phyloP scores from a whole-genome alignment of 2,329 filamentous ascomycete species.

The Aspergillus novofumigatus region DNA sequence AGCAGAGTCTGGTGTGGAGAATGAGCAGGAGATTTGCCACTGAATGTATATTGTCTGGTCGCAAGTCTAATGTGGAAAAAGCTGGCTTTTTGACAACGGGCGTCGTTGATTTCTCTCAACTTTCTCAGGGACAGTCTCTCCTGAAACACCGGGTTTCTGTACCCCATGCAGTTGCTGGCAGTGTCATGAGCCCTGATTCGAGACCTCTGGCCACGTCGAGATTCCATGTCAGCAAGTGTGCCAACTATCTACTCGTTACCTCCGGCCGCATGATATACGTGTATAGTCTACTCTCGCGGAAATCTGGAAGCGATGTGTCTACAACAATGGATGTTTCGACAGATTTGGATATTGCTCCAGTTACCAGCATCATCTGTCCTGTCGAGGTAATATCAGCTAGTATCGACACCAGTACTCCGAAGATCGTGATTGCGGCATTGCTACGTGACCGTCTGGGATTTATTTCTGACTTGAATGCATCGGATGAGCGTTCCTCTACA shows the following conservation, averaged over 20 bases:
- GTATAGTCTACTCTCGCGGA: conserved; percentile 43
- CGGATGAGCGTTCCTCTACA: background rate
- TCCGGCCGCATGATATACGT: conserved; percentile 54
- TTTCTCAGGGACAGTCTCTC: conserved; percentile 15
- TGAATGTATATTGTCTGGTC: conserved; percentile 45
- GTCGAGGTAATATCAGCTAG: conserved; percentile 55
- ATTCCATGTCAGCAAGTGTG: conserved; percentile 56
- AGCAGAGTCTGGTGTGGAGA: conserved; percentile 33
- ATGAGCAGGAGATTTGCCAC: conserved; percentile 48
- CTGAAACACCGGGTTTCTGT: conserved; percentile 6
- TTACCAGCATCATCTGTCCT: conserved; percentile 55
- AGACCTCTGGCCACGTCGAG: conserved; percentile 23
- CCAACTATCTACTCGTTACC: conserved; percentile 54
- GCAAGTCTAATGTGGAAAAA: conserved; percentile 26
- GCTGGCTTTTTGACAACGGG: conserved; percentile 38
- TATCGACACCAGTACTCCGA: conserved; percentile 58
- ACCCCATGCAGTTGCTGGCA: conserved; percentile 18
- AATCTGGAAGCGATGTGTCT: conserved; percentile 7
- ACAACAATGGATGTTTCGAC: conserved; percentile 22
- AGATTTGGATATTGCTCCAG: conserved; percentile 37
- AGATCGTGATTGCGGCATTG: conserved; percentile 55
- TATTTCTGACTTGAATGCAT: conserved; percentile 52
- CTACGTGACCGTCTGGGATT: conserved; percentile 59
- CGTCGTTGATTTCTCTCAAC: conserved; percentile 24
- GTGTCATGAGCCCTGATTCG: conserved; percentile 12